phyloP scores from a whole-genome alignment of 129 eudicot genomes.

The Erigeron canadensis region DNA sequence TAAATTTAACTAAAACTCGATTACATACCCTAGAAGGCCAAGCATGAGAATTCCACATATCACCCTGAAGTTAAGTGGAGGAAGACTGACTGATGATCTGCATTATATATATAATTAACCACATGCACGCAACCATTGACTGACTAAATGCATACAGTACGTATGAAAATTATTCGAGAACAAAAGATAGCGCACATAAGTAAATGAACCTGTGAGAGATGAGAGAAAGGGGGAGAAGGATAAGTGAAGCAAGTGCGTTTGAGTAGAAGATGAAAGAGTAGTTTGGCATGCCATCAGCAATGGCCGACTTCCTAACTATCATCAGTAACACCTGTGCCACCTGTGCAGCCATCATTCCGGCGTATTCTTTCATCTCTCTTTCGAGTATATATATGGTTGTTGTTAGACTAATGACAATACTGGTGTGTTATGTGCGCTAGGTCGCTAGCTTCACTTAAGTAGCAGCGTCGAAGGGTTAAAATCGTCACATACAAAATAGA shows the following conservation, averaged over 20 bases:
- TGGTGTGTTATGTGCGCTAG: too few relatives aligned
- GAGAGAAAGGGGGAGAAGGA: constrained; percentile 64
- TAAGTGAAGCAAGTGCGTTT: constrained; percentile 64
- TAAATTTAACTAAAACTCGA: background rate
- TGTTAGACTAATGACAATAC: too few relatives aligned
- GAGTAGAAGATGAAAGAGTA: constrained; percentile 71
- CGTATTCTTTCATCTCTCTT: constrained; percentile 39
- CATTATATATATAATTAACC: constrained; percentile 20
- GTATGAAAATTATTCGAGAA: too few relatives aligned
- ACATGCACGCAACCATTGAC: background rate
- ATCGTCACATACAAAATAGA: too few relatives aligned
- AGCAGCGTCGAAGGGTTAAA: too few relatives aligned
- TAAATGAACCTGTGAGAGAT: constrained; percentile 48
- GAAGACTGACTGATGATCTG: constrained; percentile 46
- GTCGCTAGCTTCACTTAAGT: too few relatives aligned
- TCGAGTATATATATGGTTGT: too few relatives aligned
- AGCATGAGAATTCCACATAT: constrained; percentile 58
- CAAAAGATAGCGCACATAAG: too few relatives aligned
- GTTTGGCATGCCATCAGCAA: constrained; percentile 72
- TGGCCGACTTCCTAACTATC: constrained; percentile 59
- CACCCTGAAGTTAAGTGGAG: constrained; percentile 46
- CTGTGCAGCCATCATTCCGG: constrained; percentile 63
- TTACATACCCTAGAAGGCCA: constrained; percentile 69
- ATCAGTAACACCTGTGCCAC: constrained; percentile 64
- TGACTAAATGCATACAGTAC: background rate